Conservation (phyloP, 2,329 filamentous ascomycete genomes). For the Penicillium sp. region DNA sequence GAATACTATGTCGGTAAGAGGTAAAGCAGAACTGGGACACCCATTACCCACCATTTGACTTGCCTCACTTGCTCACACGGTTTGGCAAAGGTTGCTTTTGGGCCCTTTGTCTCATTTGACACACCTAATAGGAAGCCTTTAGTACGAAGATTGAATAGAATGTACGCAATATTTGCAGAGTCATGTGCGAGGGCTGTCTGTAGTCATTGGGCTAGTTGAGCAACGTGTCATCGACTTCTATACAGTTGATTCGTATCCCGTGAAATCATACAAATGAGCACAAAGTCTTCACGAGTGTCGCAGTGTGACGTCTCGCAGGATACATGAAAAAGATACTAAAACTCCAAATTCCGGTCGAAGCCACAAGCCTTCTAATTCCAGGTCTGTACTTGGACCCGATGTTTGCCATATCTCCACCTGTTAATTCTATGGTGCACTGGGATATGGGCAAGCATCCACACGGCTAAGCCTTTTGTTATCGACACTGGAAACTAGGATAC, state of each 20-base stretch:
- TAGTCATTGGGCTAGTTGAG: not conserved
- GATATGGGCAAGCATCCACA: not conserved
- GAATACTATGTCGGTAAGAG: not conserved
- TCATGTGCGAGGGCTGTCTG: not conserved
- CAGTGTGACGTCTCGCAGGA: not conserved
- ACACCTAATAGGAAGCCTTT: not conserved
- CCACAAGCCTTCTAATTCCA: not conserved
- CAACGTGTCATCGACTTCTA: not conserved
- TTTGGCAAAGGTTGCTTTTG: not conserved
- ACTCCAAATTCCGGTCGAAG: not conserved
- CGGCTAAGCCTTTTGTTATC: not conserved
- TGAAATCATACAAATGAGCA: not conserved
- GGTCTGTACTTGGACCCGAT: not conserved
- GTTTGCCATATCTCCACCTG: not conserved
- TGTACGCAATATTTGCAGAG: not conserved
- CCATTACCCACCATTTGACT: not conserved
- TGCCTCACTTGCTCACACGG: slow-evolving; percentile 6
- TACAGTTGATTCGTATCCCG: not conserved
- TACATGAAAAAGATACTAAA: not conserved
- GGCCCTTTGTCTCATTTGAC: not conserved
- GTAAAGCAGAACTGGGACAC: not conserved
- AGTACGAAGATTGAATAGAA: not conserved
- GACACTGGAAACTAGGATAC: not conserved
- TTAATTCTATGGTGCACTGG: not conserved
- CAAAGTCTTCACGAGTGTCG: not conserved